Evolutionary conservation across 2,329 filamentous ascomycete genomes (phyloP), one percentile per base, ranked within the genome.

Genomic region (Exophiala sideris): DNA sequence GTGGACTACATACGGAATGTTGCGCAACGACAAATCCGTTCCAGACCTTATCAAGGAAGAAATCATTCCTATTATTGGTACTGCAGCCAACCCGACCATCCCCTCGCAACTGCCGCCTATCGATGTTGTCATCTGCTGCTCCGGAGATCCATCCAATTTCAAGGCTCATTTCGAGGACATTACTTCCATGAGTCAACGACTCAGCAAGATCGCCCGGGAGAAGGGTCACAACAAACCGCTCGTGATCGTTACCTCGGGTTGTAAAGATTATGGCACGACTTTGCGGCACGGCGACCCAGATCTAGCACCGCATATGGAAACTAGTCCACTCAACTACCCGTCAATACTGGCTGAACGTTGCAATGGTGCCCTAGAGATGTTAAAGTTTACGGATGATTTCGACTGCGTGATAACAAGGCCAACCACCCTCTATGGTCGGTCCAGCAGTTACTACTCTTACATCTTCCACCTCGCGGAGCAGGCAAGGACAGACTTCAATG

Each of bases 191-290:
- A 58, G 79, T 1, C 65, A 61, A 1, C 56, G 44, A 0, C 50
- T 79, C 1, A 68, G 73, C 0, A 52, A 62, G 1, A 61, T 12
- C 6, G 51, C 56, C n/a, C 9, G 2, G 12, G 29, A 38, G 11
- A 16, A 70, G 20, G 70, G 68, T 21, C 50, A 57, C 1, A 54
- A 65, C 4, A 71, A 65, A 14, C 72, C 76, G 0, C 62, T 79
- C 0, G 71, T 79, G 3, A 68, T 79, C 2, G 73, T 73, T 62
- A 74, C 71, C 8, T 76, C 73, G 2, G 77, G 77, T 0, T 79
- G 76, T 63, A 79, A 79, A 54, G 77, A 79, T 62, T 79, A 79
- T 56, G 76, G 77, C 1, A 65, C 58, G 4, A 66, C 58, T 1
- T 50, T 47, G 4, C 51, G 68, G 1, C 68, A 76, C 45, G 70